Conservation (phyloP, 2,329 filamentous ascomycete genomes). For the Nigrograna mackinnonii region DNA sequence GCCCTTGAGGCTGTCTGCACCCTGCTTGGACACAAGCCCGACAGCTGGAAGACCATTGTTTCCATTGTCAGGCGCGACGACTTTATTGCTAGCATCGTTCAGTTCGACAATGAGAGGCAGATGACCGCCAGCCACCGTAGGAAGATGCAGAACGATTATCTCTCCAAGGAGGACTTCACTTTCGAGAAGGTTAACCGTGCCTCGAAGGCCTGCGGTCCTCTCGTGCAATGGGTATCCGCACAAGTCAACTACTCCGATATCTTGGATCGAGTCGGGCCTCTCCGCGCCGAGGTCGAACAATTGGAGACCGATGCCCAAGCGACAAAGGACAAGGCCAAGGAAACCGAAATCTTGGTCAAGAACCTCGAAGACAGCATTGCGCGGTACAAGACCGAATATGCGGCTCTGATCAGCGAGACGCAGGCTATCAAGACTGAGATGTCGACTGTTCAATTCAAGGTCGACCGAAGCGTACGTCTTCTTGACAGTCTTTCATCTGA, state of each 20-base stretch:
- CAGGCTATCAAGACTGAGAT: constrained; percentile 98
- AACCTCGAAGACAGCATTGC: constrained; percentile 88
- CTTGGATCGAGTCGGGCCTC: constrained; percentile 86
- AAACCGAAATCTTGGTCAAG: constrained; percentile 84
- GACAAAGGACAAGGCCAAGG: constrained; percentile 91
- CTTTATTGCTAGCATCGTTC: constrained; percentile 97
- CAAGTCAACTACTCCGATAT: constrained; percentile 99
- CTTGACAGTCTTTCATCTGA: constrained; percentile 96
- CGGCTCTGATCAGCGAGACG: constrained; percentile 92
- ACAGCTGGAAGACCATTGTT: constrained; percentile 90
- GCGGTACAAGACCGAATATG: constrained; percentile 95
- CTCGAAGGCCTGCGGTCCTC: constrained; percentile 92
- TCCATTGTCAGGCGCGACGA: constrained; percentile 88
- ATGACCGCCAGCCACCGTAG: constrained; percentile 83
- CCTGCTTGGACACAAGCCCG: constrained; percentile 84
- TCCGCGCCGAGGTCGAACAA: constrained; percentile 85
- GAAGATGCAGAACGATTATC: constrained; percentile 91
- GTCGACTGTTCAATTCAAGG: constrained; percentile 95
- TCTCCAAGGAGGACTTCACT: constrained; percentile 93
- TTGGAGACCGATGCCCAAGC: constrained; percentile 87
- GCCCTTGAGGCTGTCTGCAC: constrained; percentile 97
- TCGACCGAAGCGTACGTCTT: constrained; percentile 90
- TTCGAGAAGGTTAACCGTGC: constrained; percentile 96
- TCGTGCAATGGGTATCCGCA: constrained; percentile 95
- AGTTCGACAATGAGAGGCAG: constrained; percentile 91